phyloP scores from a whole-genome alignment of 345 rosid species.

The Eutrema japonicum region DNA sequence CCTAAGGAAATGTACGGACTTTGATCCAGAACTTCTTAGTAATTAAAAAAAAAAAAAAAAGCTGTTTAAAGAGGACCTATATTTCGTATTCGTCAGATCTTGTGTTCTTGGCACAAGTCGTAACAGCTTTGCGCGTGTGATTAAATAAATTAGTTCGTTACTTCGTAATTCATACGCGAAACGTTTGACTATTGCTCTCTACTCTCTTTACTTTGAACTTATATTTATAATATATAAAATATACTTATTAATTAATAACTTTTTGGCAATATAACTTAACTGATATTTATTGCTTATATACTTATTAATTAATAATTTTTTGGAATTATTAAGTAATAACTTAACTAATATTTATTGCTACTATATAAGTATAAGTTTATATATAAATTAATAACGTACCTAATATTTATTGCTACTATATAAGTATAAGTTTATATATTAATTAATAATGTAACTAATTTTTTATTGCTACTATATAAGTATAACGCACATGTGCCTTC shows the following conservation, averaged over 20 bases:
- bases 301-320: not conserved
- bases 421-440: not conserved
- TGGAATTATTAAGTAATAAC: not conserved
- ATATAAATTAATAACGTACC: not conserved
- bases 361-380: slow-evolving; percentile 10
- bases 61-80: slow-evolving; percentile 32
- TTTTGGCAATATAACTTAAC: not conserved
- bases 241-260: not conserved
- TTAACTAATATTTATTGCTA: not conserved
- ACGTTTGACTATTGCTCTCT: slow-evolving; percentile 33
- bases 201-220: slow-evolving; percentile 3
- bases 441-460: not conserved
- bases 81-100: slow-evolving; percentile 26
- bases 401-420: not conserved
- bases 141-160: slow-evolving; percentile 1
- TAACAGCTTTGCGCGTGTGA: slow-evolving; percentile 39
- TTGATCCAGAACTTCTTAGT: no score
- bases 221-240: slow-evolving; percentile 10
- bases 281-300: not conserved
- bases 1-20: no score
- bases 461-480: not conserved
- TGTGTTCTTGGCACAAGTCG: slow-evolving; percentile 38
- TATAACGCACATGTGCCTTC: slow-evolving; percentile 31
- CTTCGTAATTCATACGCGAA: slow-evolving; percentile 32
- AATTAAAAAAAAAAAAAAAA: not conserved